These are phyloP conservation scores for Arthrobotrys conoides DNA, from an alignment of 2,329 filamentous ascomycete species.

Conservation along the genomic window DNA sequence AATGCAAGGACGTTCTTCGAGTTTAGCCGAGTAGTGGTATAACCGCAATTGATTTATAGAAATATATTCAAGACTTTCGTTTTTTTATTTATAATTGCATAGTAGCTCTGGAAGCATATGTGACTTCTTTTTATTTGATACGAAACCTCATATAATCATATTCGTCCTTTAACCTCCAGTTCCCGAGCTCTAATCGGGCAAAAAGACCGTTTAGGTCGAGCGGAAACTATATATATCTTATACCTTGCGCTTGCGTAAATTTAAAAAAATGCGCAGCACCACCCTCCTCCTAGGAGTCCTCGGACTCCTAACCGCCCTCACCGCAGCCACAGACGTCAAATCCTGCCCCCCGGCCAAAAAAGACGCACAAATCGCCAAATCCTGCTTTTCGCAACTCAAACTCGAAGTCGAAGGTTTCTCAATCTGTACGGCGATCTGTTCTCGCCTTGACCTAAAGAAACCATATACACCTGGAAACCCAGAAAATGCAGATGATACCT, in stretches of 20 bases:
- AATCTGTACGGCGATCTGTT: slow-evolving; percentile 9
- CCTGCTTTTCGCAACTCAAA: background rate
- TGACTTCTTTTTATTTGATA: background rate
- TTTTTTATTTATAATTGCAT: background rate
- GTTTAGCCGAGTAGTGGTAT: background rate
- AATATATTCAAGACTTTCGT: background rate
- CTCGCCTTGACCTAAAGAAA: background rate
- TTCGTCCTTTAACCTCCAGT: too few relatives aligned
- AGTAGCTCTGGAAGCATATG: background rate
- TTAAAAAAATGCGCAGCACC: slow-evolving; percentile 8
- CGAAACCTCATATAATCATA: background rate
- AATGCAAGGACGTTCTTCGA: background rate
- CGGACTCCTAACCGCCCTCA: background rate
- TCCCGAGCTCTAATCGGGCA: too few relatives aligned
- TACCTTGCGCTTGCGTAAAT: too few relatives aligned
- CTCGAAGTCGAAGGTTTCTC: background rate
- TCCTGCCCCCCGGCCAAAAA: background rate
- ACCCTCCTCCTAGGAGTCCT: background rate
- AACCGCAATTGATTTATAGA: background rate
- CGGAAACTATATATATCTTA: too few relatives aligned
- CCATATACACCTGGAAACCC: slow-evolving; percentile 2
- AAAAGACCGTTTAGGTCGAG: background rate
- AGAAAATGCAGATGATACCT: background rate
- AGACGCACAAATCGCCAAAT: background rate
- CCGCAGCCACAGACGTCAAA: slow-evolving; percentile 26